phyloP scores from a whole-genome alignment of 2,329 filamentous ascomycete species.

The Trichoderma simmonsii region DNA sequence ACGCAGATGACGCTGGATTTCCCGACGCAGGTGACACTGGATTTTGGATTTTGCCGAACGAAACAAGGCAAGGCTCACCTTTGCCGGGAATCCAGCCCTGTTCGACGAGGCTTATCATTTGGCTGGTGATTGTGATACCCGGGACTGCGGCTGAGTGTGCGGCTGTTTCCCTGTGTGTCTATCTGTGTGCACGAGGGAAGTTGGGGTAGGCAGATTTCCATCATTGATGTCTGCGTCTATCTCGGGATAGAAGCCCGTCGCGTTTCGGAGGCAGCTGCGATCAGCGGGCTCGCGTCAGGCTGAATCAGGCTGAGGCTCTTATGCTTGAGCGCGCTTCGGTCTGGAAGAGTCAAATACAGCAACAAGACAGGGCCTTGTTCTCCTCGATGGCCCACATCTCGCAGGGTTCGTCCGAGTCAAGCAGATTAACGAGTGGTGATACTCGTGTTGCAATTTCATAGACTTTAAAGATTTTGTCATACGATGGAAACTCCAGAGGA shows the following conservation, averaged over 20 bases:
- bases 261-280: background rate
- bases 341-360: constrained; percentile 3
- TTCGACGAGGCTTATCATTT: background rate
- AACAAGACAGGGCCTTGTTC: background rate
- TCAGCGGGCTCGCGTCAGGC: background rate
- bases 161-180: background rate
- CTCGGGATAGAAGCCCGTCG: constrained; percentile 1
- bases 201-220: background rate
- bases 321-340: background rate
- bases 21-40: background rate
- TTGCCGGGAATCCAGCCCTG: background rate
- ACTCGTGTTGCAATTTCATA: background rate
- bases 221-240: background rate
- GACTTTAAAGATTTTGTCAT: background rate
- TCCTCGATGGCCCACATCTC: background rate
- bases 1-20: background rate
- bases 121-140: background rate
- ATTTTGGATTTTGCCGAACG: background rate
- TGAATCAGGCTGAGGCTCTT: background rate
- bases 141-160: background rate
- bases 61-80: background rate
- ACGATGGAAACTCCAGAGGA: background rate
- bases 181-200: background rate
- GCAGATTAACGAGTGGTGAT: background rate
- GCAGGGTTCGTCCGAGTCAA: background rate